Evolutionary conservation across 2,329 filamentous ascomycete species (phyloP).

Genomic region (Exutisphaerella laricina): DNA sequence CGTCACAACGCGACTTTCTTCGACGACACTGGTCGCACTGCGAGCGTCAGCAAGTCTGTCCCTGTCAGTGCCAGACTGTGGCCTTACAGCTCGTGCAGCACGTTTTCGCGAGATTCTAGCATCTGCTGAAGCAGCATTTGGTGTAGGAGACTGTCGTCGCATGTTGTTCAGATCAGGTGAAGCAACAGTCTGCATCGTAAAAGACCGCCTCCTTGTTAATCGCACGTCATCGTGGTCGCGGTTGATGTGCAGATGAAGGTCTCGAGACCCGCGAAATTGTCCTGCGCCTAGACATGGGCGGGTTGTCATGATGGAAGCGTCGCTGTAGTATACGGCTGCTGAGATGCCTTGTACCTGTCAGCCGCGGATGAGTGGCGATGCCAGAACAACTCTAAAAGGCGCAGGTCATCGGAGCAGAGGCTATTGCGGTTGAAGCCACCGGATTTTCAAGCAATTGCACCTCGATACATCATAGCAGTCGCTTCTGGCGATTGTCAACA

Average conservation of each 20-base stretch:
- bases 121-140: not conserved
- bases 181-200: too few species aligned
- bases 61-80: not conserved
- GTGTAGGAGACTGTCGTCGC: not conserved
- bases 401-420: not conserved
- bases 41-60: not conserved
- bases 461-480: conserved; percentile 1
- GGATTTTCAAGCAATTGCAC: not conserved
- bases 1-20: conserved; percentile 19
- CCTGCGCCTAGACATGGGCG: too few species aligned
- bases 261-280: too few species aligned
- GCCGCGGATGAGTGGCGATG: too few species aligned
- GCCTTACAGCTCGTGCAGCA: conserved; percentile 16
- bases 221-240: too few species aligned
- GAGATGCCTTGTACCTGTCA: too few species aligned
- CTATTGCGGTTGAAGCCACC: not conserved
- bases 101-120: conserved; percentile 15
- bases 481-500: not conserved
- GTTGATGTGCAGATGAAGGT: too few species aligned
- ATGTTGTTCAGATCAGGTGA: not conserved
- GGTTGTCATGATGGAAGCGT: too few species aligned
- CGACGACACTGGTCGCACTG: conserved; percentile 20
- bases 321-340: too few species aligned
- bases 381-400: too few species aligned
- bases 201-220: too few species aligned